Conservation (phyloP, 225 moss, liverwort and hornwort species). For the Rhytidiadelphus loreus region DNA sequence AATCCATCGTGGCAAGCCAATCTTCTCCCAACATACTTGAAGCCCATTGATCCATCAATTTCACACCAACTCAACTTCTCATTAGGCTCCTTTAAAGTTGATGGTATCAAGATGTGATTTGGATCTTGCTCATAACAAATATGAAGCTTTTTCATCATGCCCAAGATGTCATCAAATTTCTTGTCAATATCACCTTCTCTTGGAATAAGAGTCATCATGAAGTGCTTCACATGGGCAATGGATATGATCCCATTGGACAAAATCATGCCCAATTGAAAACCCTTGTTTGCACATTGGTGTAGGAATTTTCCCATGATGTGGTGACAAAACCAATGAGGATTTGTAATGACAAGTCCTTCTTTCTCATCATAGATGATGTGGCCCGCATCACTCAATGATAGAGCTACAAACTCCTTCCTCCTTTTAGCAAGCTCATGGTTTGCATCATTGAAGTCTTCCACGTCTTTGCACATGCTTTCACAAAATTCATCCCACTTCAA, state of each 20-base stretch:
- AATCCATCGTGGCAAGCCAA: neutral
- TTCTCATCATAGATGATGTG: neutral
- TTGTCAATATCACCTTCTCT: neutral
- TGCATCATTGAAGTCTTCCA: neutral
- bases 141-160: neutral
- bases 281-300: neutral
- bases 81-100: neutral
- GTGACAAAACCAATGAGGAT: conserved; percentile 14
- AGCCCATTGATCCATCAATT: neutral
- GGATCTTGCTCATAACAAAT: neutral
- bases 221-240: neutral
- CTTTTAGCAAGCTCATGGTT: neutral
- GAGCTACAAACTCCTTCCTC: neutral
- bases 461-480: neutral
- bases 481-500: neutral
- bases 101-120: neutral
- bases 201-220: neutral
- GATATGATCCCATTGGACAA: neutral
- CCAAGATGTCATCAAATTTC: neutral
- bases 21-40: neutral
- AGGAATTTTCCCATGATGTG: neutral
- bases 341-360: neutral
- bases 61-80: neutral
- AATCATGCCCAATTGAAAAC: neutral
- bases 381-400: neutral